phyloP scores from a whole-genome alignment of 306 rosid species.

The Castanea sativa region DNA sequence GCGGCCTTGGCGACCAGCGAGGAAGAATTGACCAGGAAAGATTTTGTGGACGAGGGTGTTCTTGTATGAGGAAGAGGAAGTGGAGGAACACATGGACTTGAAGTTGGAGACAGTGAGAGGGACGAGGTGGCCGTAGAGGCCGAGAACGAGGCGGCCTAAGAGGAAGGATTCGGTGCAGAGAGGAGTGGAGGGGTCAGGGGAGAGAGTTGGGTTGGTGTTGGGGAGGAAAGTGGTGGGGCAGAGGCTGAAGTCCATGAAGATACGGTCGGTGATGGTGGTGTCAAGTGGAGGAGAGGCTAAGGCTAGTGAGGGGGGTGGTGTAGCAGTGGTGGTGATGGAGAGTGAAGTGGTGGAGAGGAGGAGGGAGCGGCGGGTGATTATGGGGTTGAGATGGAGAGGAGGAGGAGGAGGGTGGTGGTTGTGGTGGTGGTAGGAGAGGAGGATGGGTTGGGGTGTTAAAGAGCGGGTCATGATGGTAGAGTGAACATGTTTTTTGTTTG shows the following conservation, averaged over 20 bases:
- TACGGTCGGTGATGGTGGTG: slow-evolving; percentile 84
- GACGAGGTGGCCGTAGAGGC: slow-evolving; percentile 78
- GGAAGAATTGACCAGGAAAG: slow-evolving; percentile 74
- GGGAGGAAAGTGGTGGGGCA: slow-evolving; percentile 76
- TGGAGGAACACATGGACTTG: slow-evolving; percentile 63
- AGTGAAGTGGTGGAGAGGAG: slow-evolving; percentile 44
- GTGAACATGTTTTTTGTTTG: background rate
- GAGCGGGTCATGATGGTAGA: slow-evolving; percentile 47
- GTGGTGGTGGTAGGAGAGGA: slow-evolving; percentile 15
- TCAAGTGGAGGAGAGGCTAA: slow-evolving; percentile 23
- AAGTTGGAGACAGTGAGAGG: slow-evolving; percentile 80
- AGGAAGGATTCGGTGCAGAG: slow-evolving; percentile 74
- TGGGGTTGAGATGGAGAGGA: slow-evolving; percentile 13
- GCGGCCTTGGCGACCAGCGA: slow-evolving; percentile 82
- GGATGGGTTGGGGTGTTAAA: slow-evolving; percentile 22
- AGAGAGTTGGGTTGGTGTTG: slow-evolving; percentile 13
- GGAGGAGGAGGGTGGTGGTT: background rate
- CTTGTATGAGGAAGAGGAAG: slow-evolving; percentile 55
- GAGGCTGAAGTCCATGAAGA: slow-evolving; percentile 87
- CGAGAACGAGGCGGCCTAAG: slow-evolving; percentile 74
- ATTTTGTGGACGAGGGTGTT: slow-evolving; percentile 72
- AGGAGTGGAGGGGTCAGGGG: slow-evolving; percentile 36
- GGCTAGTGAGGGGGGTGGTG: background rate
- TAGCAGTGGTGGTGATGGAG: slow-evolving; percentile 24
- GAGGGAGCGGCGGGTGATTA: slow-evolving; percentile 48